Percentiles rank a stretch among this genome's conserved stretches.
Conservation (phyloP, 139 green algal genomes). For the Diplosphaera chodatii region DNA sequence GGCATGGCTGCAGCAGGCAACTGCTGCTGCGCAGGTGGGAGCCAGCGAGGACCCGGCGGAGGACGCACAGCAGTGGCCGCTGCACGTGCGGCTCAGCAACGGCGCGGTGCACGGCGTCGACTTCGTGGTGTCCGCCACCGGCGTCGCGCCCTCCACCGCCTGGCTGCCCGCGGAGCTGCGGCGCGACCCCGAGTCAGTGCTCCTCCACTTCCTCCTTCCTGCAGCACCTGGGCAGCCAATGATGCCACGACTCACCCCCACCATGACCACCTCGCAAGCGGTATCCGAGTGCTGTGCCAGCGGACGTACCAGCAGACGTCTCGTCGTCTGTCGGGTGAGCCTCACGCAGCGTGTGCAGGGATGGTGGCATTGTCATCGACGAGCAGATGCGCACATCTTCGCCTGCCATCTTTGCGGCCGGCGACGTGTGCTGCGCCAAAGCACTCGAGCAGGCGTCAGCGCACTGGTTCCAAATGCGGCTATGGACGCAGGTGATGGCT, state of each 20-base stretch:
- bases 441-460: conserved; percentile 6
- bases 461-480: conserved; percentile 82
- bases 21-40: neutral
- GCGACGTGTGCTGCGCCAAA: conserved; percentile 56
- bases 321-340: too few species aligned
- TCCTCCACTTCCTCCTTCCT: neutral
- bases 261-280: too few species aligned
- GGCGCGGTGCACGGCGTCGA: conserved; percentile 41
- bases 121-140: conserved; percentile 62
- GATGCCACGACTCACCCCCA: too few species aligned
- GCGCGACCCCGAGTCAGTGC: neutral
- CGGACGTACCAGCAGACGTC: too few species aligned
- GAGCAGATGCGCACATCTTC: conserved; percentile 34
- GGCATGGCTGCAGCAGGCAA: too few species aligned
- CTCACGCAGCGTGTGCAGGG: too few species aligned
- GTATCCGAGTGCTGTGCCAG: too few species aligned
- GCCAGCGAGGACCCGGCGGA: neutral
- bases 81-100: conserved; percentile 36
- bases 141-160: conserved; percentile 49
- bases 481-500: conserved; percentile 52
- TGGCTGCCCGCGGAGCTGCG: conserved; percentile 54
- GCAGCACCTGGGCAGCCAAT: too few species aligned
- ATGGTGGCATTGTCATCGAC: conserved; percentile 67
- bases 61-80: neutral
- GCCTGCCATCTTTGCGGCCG: conserved; percentile 61